Base-by-base conservation (phyloP, 768 basidiomycete genomes). In the Imleria badia region DNA sequence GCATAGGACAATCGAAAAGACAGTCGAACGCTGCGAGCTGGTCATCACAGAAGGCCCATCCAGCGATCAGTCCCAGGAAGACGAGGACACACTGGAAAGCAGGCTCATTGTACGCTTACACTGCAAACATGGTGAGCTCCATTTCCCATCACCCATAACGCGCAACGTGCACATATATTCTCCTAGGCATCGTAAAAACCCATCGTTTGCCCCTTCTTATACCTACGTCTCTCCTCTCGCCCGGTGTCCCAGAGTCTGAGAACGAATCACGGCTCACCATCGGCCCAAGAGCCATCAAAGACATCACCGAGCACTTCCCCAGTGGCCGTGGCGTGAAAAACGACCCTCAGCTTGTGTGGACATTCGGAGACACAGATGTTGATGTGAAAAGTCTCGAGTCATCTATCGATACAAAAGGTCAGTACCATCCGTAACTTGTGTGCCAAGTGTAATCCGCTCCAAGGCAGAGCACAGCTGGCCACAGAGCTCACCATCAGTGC, bases 291-390 rank as follows among this genome's bases (percentile, higher is more conserved):
- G 81, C 84, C 14, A 72, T 94, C 42, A 85, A 79, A 65, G 89
- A 90, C 61, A 83, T 93, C 67, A 78, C 91, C 20, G 91, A 93
- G 44, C 90, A 91, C 67, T 94, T 94, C 58, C 83, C 88, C 0
- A 71, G 81, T 20, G 74, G 82, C 12, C 84, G 81, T 58, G 83
- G 84, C 5, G 66, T 72, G 12, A 87, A 85, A 61, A 80, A 78
- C 12, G 91, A 94, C 60, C 88, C 89, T 29, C 87, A 89, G 63
- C 78, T 94, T 17, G 78, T 89, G 6, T 94, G 91, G 91, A 81
- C 73, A n/a, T 92, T 94, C 64, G 78, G 77, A 19, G 80, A 85
- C 47, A 71, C 75, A 1, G 87, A 92, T 40, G 85, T 92, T 3
- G 75, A 77, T 22, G 78, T 93, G 26, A 85, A 80, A 61, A 92